Evolutionary conservation across 2,329 filamentous ascomycete genomes (phyloP).

Genomic region (Hymenoscyphus albidus): DNA sequence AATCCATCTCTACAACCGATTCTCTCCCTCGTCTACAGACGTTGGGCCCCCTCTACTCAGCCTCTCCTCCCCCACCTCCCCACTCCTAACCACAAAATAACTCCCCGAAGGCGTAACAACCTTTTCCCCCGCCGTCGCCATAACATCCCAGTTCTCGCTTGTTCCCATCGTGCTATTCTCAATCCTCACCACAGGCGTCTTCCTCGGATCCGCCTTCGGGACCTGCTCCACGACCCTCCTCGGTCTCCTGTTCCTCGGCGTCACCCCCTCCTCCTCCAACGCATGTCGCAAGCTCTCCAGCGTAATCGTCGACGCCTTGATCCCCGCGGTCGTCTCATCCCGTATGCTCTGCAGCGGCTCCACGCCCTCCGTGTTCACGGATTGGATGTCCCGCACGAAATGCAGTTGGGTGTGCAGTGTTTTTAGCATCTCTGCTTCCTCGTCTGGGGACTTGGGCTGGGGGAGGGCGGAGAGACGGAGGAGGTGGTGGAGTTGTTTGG

Average conservation of each 20-base stretch:
- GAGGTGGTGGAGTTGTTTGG: constrained; percentile 72
- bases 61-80: constrained; percentile 19
- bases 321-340: constrained; percentile 65
- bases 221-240: constrained; percentile 23
- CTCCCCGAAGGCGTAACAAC: constrained; percentile 30
- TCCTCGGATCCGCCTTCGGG: constrained; percentile 12
- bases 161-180: not conserved
- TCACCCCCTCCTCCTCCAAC: constrained; percentile 56
- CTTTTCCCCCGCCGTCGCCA: constrained; percentile 32
- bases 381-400: constrained; percentile 85
- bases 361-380: constrained; percentile 69
- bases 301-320: constrained; percentile 55
- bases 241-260: constrained; percentile 44
- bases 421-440: constrained; percentile 67
- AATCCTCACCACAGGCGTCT: not conserved
- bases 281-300: constrained; percentile 47
- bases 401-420: constrained; percentile 79
- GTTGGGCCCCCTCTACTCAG: not conserved
- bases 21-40: not conserved
- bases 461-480: constrained; percentile 87
- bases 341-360: constrained; percentile 73
- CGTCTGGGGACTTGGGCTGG: constrained; percentile 55
- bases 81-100: constrained; percentile 37
- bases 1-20: not conserved
- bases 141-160: constrained; percentile 29